A percentile compares a stretch with the other conserved stretches of the same genome.
These are phyloP conservation scores for Rhodotorula sp. DNA, from an alignment of 1,284 basidiomycete species.

Conservation along the genomic window DNA sequence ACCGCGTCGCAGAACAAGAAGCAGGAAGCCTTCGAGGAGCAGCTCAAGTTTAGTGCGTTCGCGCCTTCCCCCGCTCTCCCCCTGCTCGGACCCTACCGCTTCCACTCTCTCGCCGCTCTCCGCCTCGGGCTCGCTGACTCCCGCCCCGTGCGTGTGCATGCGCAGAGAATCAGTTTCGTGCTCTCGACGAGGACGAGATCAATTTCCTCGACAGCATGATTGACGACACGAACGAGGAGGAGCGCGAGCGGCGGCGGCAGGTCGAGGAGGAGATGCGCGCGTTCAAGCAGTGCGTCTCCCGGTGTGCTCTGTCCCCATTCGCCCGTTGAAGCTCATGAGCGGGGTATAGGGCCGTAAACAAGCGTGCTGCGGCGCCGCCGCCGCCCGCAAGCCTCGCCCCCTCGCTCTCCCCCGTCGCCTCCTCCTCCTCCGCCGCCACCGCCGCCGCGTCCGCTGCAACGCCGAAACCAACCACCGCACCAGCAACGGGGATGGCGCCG, in stretches of 20 bases:
- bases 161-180: constrained; percentile 83
- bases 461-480: not conserved
- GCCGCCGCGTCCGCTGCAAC: not conserved
- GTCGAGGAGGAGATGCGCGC: constrained; percentile 77
- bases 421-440: not conserved
- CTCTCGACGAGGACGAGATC: constrained; percentile 83
- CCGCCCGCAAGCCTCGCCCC: constrained; percentile 11
- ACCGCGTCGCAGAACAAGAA: constrained; percentile 53
- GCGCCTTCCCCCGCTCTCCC: too few relatives aligned
- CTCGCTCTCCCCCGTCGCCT: constrained; percentile 11
- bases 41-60: constrained; percentile 74
- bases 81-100: too few relatives aligned
- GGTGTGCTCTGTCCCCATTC: too few relatives aligned
- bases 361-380: constrained; percentile 6
- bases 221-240: constrained; percentile 72
- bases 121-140: not conserved
- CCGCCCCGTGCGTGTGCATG: constrained; percentile 17
- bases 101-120: too few relatives aligned
- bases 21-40: constrained; percentile 92
- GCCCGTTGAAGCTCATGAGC: too few relatives aligned
- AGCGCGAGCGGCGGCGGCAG: constrained; percentile 67
- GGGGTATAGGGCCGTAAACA: constrained; percentile 17
- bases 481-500: not conserved
- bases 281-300: constrained; percentile 68
- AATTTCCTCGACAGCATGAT: constrained; percentile 81